Evolutionary conservation across 164 flowering plant species (phyloP).

Genomic region (Tetrastigma voinierianum): DNA sequence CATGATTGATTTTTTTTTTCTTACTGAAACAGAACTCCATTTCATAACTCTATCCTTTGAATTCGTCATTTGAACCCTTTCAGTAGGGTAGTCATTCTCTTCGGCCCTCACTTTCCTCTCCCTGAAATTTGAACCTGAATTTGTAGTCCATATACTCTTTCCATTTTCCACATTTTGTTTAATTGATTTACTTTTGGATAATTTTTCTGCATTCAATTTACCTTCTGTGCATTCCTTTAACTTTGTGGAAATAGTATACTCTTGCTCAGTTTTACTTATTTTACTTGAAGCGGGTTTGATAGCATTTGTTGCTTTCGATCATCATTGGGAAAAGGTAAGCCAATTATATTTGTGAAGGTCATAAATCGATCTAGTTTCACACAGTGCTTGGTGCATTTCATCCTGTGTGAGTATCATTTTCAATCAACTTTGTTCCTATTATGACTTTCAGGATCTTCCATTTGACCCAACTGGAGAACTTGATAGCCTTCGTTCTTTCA

Average conservation of each 20-base stretch:
- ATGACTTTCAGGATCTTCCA: conserved; percentile 64
- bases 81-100: no score
- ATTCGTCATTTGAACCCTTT: no score
- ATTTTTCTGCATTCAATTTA: conserved; percentile 4
- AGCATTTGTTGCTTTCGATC: conserved; percentile 61
- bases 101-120: no score
- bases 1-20: no score
- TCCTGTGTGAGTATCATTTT: neutral
- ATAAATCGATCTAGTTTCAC: neutral
- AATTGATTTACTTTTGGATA: no score
- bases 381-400: neutral
- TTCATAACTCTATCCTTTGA: no score
- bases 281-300: conserved; percentile 65
- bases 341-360: neutral
- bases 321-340: conserved; percentile 68
- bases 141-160: no score
- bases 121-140: no score
- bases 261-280: conserved; percentile 44
- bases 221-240: conserved; percentile 28
- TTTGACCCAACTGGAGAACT: conserved; percentile 82
- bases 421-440: neutral
- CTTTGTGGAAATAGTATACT: conserved; percentile 45
- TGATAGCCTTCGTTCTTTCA: conserved; percentile 46
- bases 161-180: no score
- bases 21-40: no score